These are phyloP conservation scores for Biscogniauxia mediterranea DNA, from an alignment of 2,329 filamentous ascomycete species.

Conservation along the genomic window DNA sequence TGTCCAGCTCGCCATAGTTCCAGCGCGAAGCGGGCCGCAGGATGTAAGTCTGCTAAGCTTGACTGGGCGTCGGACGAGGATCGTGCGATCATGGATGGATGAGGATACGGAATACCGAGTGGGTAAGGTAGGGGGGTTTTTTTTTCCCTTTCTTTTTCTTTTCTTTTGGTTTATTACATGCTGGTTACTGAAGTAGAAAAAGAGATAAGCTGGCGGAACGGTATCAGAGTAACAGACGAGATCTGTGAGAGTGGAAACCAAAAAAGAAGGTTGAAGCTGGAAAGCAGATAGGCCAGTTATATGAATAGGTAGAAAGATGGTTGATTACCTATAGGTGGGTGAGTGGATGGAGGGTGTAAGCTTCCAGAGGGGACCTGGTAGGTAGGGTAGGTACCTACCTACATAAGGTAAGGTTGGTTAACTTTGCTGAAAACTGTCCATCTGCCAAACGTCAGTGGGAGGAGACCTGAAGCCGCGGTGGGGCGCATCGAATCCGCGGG, in stretches of 20 bases:
- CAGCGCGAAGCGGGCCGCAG: slow-evolving; percentile 20
- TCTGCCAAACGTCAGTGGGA: not conserved
- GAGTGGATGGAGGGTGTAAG: not conserved
- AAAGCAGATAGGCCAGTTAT: slow-evolving; percentile 1
- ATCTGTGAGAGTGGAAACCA: not conserved
- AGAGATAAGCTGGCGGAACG: not conserved
- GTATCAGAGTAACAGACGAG: too few relatives aligned
- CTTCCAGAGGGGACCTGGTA: not conserved
- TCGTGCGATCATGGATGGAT: slow-evolving; percentile 25
- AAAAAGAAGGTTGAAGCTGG: slow-evolving; percentile 7
- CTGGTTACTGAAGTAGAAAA: not conserved
- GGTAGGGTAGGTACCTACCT: too few relatives aligned
- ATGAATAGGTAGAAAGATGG: not conserved
- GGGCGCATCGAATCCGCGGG: not conserved
- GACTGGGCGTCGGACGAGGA: slow-evolving; percentile 11
- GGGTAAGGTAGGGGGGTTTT: not conserved
- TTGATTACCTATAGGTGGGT: not conserved
- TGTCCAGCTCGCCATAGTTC: slow-evolving; percentile 51
- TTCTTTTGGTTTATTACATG: slow-evolving; percentile 1
- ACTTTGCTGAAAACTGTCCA: not conserved
- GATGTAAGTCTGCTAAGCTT: slow-evolving; percentile 23
- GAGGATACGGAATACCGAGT: slow-evolving; percentile 1
- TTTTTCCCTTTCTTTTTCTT: not conserved
- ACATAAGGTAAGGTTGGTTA: not conserved
- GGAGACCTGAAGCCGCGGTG: not conserved